A percentile compares a stretch with the other conserved stretches of the same genome.
These are phyloP conservation scores for Zygosaccharomyces sapae DNA, from an alignment of 1,139 yeast genomes.

Conservation along the genomic window DNA sequence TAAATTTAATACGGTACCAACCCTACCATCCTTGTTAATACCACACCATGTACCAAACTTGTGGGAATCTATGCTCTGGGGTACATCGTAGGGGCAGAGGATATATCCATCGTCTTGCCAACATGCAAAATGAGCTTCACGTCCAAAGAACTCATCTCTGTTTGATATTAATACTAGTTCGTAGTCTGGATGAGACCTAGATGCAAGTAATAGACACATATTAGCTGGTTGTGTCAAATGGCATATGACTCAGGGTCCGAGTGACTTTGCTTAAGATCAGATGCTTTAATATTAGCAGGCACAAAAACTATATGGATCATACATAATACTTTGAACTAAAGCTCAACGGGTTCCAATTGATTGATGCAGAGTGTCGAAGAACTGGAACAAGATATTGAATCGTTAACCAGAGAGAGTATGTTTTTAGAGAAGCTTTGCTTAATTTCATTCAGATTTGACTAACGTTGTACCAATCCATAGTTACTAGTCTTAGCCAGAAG, in stretches of 20 bases:
- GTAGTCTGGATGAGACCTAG: constrained; percentile 58
- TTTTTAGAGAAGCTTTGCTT: neutral
- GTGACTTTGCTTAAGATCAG: constrained; percentile 1
- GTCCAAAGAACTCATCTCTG: constrained; percentile 73
- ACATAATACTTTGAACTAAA: neutral
- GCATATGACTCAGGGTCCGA: neutral
- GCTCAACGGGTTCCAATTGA: neutral
- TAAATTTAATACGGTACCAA: constrained; percentile 75
- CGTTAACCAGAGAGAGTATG: constrained; percentile 29
- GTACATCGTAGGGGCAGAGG: constrained; percentile 72
- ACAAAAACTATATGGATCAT: neutral
- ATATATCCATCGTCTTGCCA: constrained; percentile 44
- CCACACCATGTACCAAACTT: constrained; percentile 91
- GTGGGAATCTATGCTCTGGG: constrained; percentile 44
- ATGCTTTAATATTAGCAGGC: neutral
- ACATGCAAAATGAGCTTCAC: constrained; percentile 68
- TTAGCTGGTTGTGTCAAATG: neutral
- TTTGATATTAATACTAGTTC: constrained; percentile 74
- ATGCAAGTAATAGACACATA: constrained; percentile 65
- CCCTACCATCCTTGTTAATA: constrained; percentile 52
- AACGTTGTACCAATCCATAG: constrained; percentile 5
- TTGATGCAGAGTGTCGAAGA: constrained; percentile 23
- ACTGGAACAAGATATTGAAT: constrained; percentile 31
- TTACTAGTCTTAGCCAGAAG: constrained; percentile 15
- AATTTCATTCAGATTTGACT: neutral